Evolutionary conservation across 139 green algal genomes (phyloP), one percentile per base, ranked within the genome.

Genomic region (Edaphochlamys debaryana): DNA sequence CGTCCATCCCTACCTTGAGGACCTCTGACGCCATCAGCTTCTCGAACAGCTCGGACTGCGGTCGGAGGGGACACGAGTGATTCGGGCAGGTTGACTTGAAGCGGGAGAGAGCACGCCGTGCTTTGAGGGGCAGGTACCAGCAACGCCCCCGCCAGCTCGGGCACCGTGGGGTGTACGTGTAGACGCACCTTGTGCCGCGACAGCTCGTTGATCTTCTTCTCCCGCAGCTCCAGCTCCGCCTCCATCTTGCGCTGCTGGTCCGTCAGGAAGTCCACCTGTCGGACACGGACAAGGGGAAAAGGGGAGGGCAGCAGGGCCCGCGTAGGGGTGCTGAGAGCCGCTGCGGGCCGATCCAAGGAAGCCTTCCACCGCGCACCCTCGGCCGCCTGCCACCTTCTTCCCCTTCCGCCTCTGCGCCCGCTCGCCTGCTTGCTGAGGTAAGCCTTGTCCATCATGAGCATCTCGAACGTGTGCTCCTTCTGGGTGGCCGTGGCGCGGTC

Each of bases 381-480:
- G n/a, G n/a, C n/a, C n/a, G n/a, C n/a, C n/a, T n/a, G n/a, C n/a
- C n/a, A n/a, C n/a, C n/a, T n/a, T n/a, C n/a, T n/a, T n/a, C n/a
- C n/a, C n/a, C n/a, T n/a, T n/a, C n/a, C n/a, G n/a, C n/a, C n/a
- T n/a, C n/a, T n/a, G n/a, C n/a, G n/a, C n/a, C n/a, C n/a, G n/a
- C 58, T 4, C 42, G 86, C 84, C 79, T 92, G 85, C 68, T 92
- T 87, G 23, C 50, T 80, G 30, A 92, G 85, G 82, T 92, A 90
- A 4, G 85, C 88, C 88, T 92, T 92, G 69, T 91, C 88, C 56
- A 82, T 88, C 67, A 89, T 71, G 52, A 91, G 85, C 85, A 91
- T 88, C 80, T 91, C 80, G 0, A 88, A 48, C 15, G 66, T 86
- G 77, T 88, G 81, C 70, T 89, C 85, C 77, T 69, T 85, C 71